Percentiles rank a stretch among this genome's conserved stretches.
Evolutionary conservation across 1,284 basidiomycete species (phyloP).

Genomic region (Puccinia triticina): DNA sequence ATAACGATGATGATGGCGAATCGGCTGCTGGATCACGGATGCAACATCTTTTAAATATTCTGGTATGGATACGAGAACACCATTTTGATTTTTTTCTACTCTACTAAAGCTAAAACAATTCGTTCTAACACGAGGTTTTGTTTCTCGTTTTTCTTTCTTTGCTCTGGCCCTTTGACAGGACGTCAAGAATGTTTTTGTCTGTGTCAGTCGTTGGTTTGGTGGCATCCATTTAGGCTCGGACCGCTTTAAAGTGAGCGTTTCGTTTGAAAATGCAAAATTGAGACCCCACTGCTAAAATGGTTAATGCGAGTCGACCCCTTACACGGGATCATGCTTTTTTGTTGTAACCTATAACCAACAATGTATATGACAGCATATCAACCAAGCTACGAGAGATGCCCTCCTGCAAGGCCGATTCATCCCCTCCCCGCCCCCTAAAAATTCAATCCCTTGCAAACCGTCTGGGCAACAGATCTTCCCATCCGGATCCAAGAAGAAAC

Average conservation of each 20-base stretch:
- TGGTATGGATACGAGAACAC: constrained; percentile 65
- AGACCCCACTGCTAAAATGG: constrained; percentile 41
- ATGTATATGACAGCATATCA: constrained; percentile 67
- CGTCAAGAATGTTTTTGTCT: constrained; percentile 71
- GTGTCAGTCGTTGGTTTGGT: constrained; percentile 66
- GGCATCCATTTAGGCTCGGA: constrained; percentile 78
- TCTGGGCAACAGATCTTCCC: background rate
- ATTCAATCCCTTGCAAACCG: background rate
- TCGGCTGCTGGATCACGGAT: constrained; percentile 82
- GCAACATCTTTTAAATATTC: constrained; percentile 81
- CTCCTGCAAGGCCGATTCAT: constrained; percentile 76
- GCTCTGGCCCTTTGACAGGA: constrained; percentile 45
- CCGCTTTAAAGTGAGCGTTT: constrained; percentile 69
- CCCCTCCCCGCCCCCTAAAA: background rate
- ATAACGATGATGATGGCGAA: constrained; percentile 92
- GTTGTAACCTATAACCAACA: background rate
- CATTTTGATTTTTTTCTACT: constrained; percentile 58
- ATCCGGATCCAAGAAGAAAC: constrained; percentile 27
- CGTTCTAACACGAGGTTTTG: background rate
- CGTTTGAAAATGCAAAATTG: background rate
- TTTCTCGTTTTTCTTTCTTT: background rate
- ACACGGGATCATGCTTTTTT: background rate
- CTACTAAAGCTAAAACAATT: background rate
- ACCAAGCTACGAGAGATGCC: constrained; percentile 82
- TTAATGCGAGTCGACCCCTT: background rate